Conservation (phyloP, 441 rosid species). For the Syzygium malaccense region DNA sequence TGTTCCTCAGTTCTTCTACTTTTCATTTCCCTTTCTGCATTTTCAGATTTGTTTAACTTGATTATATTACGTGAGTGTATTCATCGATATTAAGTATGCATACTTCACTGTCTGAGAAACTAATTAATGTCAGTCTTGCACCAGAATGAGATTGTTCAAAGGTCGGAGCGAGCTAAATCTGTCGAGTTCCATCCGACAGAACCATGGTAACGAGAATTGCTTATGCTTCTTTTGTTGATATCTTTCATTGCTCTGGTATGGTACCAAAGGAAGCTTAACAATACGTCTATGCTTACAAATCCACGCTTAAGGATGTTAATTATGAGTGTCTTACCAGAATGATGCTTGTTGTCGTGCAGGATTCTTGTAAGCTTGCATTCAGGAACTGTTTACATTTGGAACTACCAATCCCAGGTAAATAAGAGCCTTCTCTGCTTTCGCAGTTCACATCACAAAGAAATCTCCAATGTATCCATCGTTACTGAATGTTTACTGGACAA, state of each 20-base stretch:
- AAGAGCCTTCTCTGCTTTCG: background rate
- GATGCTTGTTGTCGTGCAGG: background rate
- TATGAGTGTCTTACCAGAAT: background rate
- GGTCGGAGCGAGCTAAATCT: constrained; percentile 3
- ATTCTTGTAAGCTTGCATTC: background rate
- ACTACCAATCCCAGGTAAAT: constrained; percentile 1
- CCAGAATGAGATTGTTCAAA: background rate
- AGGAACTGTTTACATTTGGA: constrained; percentile 2
- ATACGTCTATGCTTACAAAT: background rate
- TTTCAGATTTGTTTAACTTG: background rate
- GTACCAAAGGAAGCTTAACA: background rate
- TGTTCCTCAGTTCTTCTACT: background rate
- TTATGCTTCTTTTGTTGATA: background rate
- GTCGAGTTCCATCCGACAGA: background rate
- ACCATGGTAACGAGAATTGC: background rate
- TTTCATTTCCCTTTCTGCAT: background rate
- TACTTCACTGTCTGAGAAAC: background rate
- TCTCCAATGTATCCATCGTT: background rate
- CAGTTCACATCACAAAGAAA: background rate
- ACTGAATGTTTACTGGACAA: background rate
- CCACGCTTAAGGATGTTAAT: background rate
- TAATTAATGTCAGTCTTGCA: background rate
- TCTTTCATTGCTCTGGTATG: background rate
- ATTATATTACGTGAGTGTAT: background rate
- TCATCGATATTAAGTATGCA: background rate